A percentile compares a stretch with the other conserved stretches of the same genome.
Evolutionary conservation across 1,284 basidiomycete species (phyloP).

Genomic region (Termitomyces sp.): DNA sequence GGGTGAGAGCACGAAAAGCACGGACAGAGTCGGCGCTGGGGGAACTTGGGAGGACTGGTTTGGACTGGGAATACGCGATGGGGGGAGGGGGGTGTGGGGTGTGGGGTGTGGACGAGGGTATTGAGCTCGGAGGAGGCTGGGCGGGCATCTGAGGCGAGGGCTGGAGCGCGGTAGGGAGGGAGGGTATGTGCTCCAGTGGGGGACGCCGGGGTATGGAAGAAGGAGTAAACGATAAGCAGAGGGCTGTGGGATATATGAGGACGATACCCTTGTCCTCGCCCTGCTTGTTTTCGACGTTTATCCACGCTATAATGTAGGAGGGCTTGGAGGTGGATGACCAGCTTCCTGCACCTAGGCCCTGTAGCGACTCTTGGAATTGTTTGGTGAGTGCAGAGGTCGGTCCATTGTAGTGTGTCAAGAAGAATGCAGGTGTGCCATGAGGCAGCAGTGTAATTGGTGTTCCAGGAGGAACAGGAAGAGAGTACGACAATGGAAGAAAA

Average conservation of each 20-base stretch:
- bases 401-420: slow-evolving; percentile 57
- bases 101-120: not conserved
- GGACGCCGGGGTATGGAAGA: slow-evolving; percentile 34
- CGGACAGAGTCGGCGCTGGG: slow-evolving; percentile 30
- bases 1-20: slow-evolving; percentile 37
- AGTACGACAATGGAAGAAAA: slow-evolving; percentile 28
- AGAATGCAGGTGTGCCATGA: slow-evolving; percentile 67
- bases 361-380: slow-evolving; percentile 57
- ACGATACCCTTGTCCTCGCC: slow-evolving; percentile 72
- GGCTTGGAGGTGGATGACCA: slow-evolving; percentile 18
- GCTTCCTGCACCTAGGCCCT: slow-evolving; percentile 45
- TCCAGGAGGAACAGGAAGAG: slow-evolving; percentile 46
- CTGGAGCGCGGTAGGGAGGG: slow-evolving; percentile 60
- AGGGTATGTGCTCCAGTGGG: slow-evolving; percentile 51
- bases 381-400: slow-evolving; percentile 54
- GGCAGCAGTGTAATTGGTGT: slow-evolving; percentile 65
- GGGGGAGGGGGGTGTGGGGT: not conserved
- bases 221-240: slow-evolving; percentile 49
- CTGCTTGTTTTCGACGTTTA: slow-evolving; percentile 67
- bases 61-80: slow-evolving; percentile 10
- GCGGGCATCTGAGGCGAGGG: slow-evolving; percentile 42
- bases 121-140: slow-evolving; percentile 6
- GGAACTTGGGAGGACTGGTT: slow-evolving; percentile 22
- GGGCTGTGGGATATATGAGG: slow-evolving; percentile 62
- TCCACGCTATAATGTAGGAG: slow-evolving; percentile 64